Evolutionary conservation across 257 asterid genomes (phyloP), one percentile per base, ranked within the genome.

Genomic region (Cinchona pubescens): DNA sequence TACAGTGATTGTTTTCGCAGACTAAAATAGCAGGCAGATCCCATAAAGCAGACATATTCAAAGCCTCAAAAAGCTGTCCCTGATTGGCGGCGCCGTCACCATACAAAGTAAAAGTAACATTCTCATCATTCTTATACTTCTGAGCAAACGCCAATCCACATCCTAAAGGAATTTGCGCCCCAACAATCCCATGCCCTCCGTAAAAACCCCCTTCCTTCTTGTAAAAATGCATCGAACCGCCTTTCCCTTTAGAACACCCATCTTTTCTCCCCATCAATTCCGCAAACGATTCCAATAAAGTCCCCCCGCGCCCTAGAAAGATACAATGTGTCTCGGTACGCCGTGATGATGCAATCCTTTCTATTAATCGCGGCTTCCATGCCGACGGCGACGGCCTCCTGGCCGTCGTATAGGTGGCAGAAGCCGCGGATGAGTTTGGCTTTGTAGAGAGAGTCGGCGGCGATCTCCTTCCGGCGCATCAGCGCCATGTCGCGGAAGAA

Each of bases 41-140:
- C 98, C 96, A 89, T 60, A 94, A 87, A 18, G 99, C 99, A 8
- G 99, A 92, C 94, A 94, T 94, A 76, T 94, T 94, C 87, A 94
- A 75, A 60, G 99, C 99, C 89, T 94, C 99, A 73, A 94, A 94
- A 84, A 94, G 68, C 82, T 94, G 98, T 45, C 99, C 99, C 84
- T 94, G 99, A 84, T 94, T 94, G 0, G 99, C 99, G 1, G 98
- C 99, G 15, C 99, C 99, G 74, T 92, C 99, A 1, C 99, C 99
- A 21, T 94, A 94, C 94, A 94, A 53, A 2, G 97, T 78, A 55
- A 92, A 94, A 15, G 94, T 85, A n/a, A 92, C 99, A 67, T 71
- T 79, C 75, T 89, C 99, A 49, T 94, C 99, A 76, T 92, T 94
- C 23, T 40, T 85, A 38, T 94, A 94, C 89, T 94, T 94, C 92